Percentiles rank a stretch among this genome's conserved stretches.
Conservation (phyloP, 164 flowering plant genomes). For the Vitis amurensis region DNA sequence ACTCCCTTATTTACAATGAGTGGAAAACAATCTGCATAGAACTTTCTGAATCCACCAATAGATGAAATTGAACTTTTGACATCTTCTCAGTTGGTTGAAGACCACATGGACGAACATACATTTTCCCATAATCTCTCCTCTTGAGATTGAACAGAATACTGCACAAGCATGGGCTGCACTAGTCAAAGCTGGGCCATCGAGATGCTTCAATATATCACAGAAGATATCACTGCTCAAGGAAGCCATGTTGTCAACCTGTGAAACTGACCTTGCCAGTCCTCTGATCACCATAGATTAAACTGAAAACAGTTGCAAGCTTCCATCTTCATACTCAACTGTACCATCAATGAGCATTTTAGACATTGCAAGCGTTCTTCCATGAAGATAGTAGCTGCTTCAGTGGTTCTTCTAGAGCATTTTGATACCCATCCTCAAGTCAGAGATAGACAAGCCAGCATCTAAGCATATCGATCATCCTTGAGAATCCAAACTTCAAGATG, state of each 20-base stretch:
- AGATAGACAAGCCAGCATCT: too few species aligned
- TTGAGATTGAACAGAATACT: constrained; percentile 75
- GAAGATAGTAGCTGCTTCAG: too few species aligned
- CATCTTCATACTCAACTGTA: too few species aligned
- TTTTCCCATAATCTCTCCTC: constrained; percentile 89
- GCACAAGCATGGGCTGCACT: constrained; percentile 88
- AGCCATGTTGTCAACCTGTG: constrained; percentile 42
- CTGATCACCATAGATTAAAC: not conserved
- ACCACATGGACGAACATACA: constrained; percentile 87
- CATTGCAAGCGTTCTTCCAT: too few species aligned
- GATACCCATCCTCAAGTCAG: too few species aligned
- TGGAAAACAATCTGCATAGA: constrained; percentile 89
- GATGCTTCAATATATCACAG: constrained; percentile 82
- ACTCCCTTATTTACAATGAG: constrained; percentile 83
- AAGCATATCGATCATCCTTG: too few species aligned
- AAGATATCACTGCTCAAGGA: constrained; percentile 73
- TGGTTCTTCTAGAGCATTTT: too few species aligned
- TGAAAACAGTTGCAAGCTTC: too few species aligned
- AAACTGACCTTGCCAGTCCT: constrained; percentile 32
- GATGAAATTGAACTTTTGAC: constrained; percentile 63
- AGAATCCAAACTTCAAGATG: too few species aligned
- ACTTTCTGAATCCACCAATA: constrained; percentile 84
- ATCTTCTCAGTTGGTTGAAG: constrained; percentile 83
- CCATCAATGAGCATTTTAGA: too few species aligned
- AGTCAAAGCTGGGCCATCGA: constrained; percentile 86